Base-by-base conservation (phyloP, 805 yeast species). In the Metschnikowia reukaufii region DNA sequence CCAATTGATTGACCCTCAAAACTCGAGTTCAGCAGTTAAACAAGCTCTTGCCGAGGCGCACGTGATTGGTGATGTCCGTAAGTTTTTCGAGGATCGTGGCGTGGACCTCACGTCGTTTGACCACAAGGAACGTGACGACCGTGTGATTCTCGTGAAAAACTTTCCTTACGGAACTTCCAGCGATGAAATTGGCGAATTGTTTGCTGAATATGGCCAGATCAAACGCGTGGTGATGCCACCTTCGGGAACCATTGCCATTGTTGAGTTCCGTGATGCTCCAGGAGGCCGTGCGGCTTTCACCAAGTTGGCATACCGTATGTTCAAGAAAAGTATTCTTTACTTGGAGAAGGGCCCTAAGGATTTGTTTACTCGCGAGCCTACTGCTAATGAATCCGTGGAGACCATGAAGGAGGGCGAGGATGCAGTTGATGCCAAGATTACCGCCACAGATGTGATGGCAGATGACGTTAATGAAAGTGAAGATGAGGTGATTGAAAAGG, bases 21-120 rank as follows among this genome's bases (percentile, higher is more conserved):
- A 83, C 54, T 78, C 96, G 6, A 83, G 77, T 49, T 86, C 96
- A 43, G 97, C 96, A 1, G 98, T 94, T 12, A 88, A 91, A 63
- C 98, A 91, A 67, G 98, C 99, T 0, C 77, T 94, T 52, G 98
- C 99, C 0, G 99, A 94, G 70, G 95, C 97, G 2, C 94, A 90
- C 61, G 96, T 91, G 15, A 84, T 94, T 59, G 94, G 91, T 37
- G 94, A 86, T 65, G 96, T 94, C 10, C 80, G 96, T 60, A 81
- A 81, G 56, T 94, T 83, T 67, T 94, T 94, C 65, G 96, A 89
- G 64, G 67, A 73, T 19, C 84, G 84, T 61, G 96, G 96, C 30
- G 88, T 94, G 36, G 97, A 92, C 70, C 70, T 94, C 50, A 74
- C 84, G 2, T 77, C 82, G 30, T 92, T 94, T 61, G 70, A 69